Base-by-base conservation (phyloP, 1,139 yeast species). In the Wickerhamomyces sp. region DNA sequence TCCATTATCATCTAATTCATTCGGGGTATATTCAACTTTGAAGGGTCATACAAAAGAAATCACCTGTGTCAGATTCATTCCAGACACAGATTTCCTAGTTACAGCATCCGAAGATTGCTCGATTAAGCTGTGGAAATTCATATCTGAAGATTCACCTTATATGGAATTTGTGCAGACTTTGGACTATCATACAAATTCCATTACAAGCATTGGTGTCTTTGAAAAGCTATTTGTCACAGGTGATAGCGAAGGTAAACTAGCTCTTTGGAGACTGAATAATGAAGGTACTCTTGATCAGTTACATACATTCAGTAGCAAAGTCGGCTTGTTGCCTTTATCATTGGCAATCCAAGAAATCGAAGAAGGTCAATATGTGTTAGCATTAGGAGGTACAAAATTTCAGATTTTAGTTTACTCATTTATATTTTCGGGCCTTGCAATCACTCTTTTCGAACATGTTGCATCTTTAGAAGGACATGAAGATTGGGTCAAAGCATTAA, bases 401-500 rank as follows among this genome's bases (percentile, higher is more conserved):
- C 64, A 68, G 22, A 59, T 90, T 6, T 76, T 69, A 48, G 68
- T 83, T 9, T 80, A 77, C 49, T 58, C 85, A 0, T 72, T 80
- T 47, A 55, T 63, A 8, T 45, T 43, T 4, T 44, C 41, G 1
- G 26, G 41, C 1, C 28, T 34, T 2, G 31, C 35, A 5, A 31
- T 59, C 1, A 40, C 46, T 2, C 45, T 52, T 9, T 61, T 76
- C 30, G 45, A 54, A 6, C 64, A 68, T 39, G 67, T 72, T 24
- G 81, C 88, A 0, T 67, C 66, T 8, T 64, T 90, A 33, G 73
- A 80, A 22, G 97, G 97, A 9, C 97, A 90, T 59, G 97, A 89
- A 61, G 96, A 90, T 60, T 90, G 97, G 97, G 73, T 90, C 42
- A 83, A 85, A 59, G 72, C 87, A 13, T 63, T 90, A 30, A 71